These are phyloP conservation scores for Scheffersomyces insectosa DNA, from an alignment of 1,139 yeast species.

Conservation along the genomic window DNA sequence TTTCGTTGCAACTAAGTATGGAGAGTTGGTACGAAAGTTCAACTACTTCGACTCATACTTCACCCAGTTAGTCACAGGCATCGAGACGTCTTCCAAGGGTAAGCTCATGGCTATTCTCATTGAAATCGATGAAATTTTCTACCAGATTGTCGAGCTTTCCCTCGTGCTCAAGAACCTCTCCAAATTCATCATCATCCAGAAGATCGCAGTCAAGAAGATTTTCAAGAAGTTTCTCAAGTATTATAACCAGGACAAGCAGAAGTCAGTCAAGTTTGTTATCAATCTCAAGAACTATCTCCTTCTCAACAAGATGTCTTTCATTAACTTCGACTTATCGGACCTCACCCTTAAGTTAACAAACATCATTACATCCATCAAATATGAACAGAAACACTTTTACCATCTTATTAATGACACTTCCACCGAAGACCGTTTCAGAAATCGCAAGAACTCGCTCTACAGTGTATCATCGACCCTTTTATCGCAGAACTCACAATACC, in stretches of 20 bases:
- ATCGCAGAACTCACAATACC: conserved; percentile 1
- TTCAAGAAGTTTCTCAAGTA: conserved; percentile 78
- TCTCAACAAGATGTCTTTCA: conserved; percentile 53
- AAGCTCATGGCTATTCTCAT: conserved; percentile 11
- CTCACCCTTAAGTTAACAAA: conserved; percentile 62
- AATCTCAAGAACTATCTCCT: conserved; percentile 38
- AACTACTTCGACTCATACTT: conserved; percentile 20
- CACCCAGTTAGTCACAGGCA: conserved; percentile 8
- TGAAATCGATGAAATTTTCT: conserved; percentile 25
- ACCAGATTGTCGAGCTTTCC: conserved; percentile 50
- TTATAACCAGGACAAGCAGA: conserved; percentile 35
- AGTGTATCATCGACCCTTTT: not conserved
- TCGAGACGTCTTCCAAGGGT: conserved; percentile 17
- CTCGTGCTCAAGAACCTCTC: conserved; percentile 67
- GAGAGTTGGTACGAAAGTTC: conserved; percentile 50
- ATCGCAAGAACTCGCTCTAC: not conserved
- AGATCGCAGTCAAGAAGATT: conserved; percentile 77
- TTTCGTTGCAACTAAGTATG: conserved; percentile 66
- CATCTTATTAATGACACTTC: conserved; percentile 9
- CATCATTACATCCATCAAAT: conserved; percentile 16
- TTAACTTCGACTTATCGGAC: conserved; percentile 63
- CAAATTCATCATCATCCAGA: conserved; percentile 75
- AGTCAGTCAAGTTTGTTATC: conserved; percentile 40
- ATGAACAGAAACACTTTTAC: conserved; percentile 9
- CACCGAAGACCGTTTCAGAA: not conserved